These are phyloP conservation scores for Vicia faba DNA, from an alignment of 306 rosid species.

Conservation along the genomic window DNA sequence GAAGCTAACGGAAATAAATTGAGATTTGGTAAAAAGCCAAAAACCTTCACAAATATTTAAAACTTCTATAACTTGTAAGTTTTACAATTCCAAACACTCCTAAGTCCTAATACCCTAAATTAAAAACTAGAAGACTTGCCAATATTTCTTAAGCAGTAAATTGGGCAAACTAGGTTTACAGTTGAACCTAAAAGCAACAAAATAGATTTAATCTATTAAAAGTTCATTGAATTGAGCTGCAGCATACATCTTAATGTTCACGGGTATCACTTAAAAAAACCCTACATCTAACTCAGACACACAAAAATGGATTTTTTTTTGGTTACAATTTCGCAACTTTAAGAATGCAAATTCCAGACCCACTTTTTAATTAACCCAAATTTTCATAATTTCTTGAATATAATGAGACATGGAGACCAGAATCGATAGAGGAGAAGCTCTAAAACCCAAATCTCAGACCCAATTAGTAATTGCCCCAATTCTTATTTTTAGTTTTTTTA, in stretches of 20 bases:
- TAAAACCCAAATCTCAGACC: slow-evolving; percentile 13
- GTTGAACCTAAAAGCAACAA: slow-evolving; percentile 6
- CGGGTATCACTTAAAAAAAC: background rate
- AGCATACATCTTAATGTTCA: background rate
- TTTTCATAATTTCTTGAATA: background rate
- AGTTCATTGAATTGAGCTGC: background rate
- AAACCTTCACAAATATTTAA: background rate
- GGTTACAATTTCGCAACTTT: background rate
- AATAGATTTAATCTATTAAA: background rate
- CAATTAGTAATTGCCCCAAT: background rate
- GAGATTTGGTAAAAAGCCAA: background rate
- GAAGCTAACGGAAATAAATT: background rate
- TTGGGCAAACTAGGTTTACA: slow-evolving; percentile 17
- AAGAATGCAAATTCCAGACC: slow-evolving; percentile 19
- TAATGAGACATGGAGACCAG: background rate
- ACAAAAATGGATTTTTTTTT: background rate
- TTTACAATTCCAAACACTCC: background rate
- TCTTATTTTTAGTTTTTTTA: background rate
- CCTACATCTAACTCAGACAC: background rate
- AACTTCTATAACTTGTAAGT: slow-evolving; percentile 4
- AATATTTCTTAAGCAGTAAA: background rate
- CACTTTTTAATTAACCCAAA: slow-evolving; percentile 3
- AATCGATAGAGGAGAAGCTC: background rate
- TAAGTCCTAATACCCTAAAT: background rate
- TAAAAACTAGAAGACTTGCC: background rate